Evolutionary conservation across 768 basidiomycete species (phyloP).

Genomic region (Rhizopogon vulgaris): DNA sequence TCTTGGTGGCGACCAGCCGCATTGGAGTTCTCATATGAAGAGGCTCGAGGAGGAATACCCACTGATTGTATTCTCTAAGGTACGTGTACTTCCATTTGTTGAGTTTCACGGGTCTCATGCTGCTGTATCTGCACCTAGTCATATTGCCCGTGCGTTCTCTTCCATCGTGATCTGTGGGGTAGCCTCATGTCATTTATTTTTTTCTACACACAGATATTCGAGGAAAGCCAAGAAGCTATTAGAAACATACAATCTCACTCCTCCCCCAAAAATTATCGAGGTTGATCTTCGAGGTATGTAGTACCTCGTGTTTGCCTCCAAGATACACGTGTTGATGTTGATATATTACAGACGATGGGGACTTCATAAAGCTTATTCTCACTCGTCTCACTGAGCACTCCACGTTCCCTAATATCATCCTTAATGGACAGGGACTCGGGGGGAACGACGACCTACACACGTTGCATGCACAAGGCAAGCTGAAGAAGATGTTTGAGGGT

Average conservation of each 20-base stretch:
- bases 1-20: slow-evolving; percentile 20
- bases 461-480: slow-evolving; percentile 39
- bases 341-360: slow-evolving; percentile 44
- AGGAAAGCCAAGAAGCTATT: slow-evolving; percentile 43
- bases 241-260: slow-evolving; percentile 50
- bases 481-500: slow-evolving; percentile 39
- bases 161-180: not conserved
- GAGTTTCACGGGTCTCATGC: not conserved
- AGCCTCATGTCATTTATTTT: not conserved
- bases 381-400: slow-evolving; percentile 56
- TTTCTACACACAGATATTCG: slow-evolving; percentile 16
- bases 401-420: slow-evolving; percentile 73
- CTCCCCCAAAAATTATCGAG: slow-evolving; percentile 65
- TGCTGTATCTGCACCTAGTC: slow-evolving; percentile 36
- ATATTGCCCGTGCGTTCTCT: slow-evolving; percentile 61
- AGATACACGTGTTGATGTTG: not conserved
- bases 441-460: slow-evolving; percentile 54
- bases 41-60: slow-evolving; percentile 47
- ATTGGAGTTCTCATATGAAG: slow-evolving; percentile 35
- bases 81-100: slow-evolving; percentile 22
- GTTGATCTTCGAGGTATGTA: slow-evolving; percentile 63
- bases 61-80: slow-evolving; percentile 80
- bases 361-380: slow-evolving; percentile 59
- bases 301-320: not conserved
- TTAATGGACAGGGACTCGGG: slow-evolving; percentile 58